Percentiles rank a stretch among this genome's conserved stretches.
These are phyloP conservation scores for Psilocybe cyanescens DNA, from an alignment of 768 basidiomycete species.

Conservation along the genomic window DNA sequence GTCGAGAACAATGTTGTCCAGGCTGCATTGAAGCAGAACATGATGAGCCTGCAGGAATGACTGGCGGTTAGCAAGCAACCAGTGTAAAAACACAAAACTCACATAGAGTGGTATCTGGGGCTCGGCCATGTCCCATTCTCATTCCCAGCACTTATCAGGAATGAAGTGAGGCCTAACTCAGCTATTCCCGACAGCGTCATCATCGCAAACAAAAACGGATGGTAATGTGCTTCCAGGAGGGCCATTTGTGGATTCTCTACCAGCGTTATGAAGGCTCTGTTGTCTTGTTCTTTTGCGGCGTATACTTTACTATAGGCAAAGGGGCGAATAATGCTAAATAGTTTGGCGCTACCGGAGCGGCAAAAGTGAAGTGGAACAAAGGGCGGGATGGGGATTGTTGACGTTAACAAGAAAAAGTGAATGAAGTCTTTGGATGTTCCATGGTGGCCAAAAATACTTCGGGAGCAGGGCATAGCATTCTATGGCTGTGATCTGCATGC, in stretches of 20 bases:
- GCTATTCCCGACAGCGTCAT: conserved; percentile 71
- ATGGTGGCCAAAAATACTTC: conserved; percentile 13
- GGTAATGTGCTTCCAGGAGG: conserved; percentile 55
- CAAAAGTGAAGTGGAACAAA: neutral
- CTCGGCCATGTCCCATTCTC: conserved; percentile 64
- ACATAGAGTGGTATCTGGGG: conserved; percentile 68
- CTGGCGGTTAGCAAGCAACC: neutral
- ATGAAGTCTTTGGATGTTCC: neutral
- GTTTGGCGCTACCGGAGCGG: conserved; percentile 11
- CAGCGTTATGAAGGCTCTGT: neutral
- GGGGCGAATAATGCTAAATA: neutral
- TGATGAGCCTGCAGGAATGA: conserved; percentile 40
- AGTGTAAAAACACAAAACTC: conserved; percentile 27
- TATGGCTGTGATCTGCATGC: conserved; percentile 7
- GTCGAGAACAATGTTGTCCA: conserved; percentile 79
- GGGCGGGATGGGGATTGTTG: neutral
- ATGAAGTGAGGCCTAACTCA: conserved; percentile 76
- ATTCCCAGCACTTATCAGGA: conserved; percentile 72
- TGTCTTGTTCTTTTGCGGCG: neutral
- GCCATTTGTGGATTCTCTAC: conserved; percentile 32
- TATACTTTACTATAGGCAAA: neutral
- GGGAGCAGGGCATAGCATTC: neutral
- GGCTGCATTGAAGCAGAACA: conserved; percentile 64
- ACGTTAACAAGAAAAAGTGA: neutral
- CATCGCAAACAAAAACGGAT: conserved; percentile 63